Conservation (phyloP, 1,139 yeast genomes). For the Magnusiomyces paraingens region DNA sequence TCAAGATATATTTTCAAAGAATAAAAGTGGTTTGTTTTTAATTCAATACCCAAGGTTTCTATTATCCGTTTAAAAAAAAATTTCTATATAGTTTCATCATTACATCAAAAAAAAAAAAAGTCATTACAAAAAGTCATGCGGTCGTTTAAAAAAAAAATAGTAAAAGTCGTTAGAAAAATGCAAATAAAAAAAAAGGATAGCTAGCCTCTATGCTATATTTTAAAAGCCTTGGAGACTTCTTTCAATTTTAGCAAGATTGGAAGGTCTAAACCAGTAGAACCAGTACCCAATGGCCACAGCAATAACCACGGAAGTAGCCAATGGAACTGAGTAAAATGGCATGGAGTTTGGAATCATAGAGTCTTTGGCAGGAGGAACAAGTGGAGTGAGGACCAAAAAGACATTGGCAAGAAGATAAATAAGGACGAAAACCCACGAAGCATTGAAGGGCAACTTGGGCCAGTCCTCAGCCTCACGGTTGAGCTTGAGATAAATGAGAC, state of each 20-base stretch:
- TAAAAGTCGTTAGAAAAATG: not conserved
- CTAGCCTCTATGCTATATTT: not conserved
- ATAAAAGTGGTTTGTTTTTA: no score
- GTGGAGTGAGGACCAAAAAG: constrained; percentile 51
- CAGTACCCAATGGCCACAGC: constrained; percentile 43
- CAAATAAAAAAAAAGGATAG: not conserved
- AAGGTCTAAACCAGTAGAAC: constrained; percentile 24
- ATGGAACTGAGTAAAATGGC: constrained; percentile 56
- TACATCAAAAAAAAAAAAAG: not conserved
- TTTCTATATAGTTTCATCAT: no score
- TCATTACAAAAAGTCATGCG: not conserved
- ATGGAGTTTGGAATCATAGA: constrained; percentile 25
- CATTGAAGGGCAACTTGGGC: constrained; percentile 23
- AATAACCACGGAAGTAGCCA: constrained; percentile 45
- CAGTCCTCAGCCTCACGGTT: constrained; percentile 50
- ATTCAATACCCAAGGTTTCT: no score
- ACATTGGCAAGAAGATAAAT: constrained; percentile 45
- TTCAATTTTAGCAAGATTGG: not conserved
- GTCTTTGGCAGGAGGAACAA: constrained; percentile 43
- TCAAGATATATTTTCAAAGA: no score
- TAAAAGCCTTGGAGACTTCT: not conserved
- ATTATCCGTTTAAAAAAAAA: no score
- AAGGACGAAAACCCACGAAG: constrained; percentile 29
- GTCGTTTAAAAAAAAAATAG: not conserved
- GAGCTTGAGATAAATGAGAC: constrained; percentile 60